Conservation (phyloP, 352 stramenopile species). For the Phytophthora citrophthora region DNA sequence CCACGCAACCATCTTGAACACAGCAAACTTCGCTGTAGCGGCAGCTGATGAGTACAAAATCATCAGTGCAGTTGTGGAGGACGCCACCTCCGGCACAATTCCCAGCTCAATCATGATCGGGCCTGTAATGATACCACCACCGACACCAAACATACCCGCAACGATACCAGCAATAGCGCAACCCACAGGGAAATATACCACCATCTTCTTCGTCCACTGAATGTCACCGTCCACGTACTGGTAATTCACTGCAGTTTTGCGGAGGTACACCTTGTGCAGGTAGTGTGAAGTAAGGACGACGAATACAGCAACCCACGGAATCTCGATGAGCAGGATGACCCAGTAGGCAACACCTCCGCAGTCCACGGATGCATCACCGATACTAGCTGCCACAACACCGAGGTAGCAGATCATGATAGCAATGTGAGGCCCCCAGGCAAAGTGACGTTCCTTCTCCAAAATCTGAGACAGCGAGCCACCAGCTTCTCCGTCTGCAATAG, state of each 20-base stretch:
- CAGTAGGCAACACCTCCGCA: slow-evolving; percentile 55
- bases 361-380: slow-evolving; percentile 32
- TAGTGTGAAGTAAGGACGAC: slow-evolving; percentile 25
- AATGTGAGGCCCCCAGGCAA: slow-evolving; percentile 40
- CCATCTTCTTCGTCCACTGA: slow-evolving; percentile 39
- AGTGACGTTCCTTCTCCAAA: slow-evolving; percentile 34
- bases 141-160: slow-evolving; percentile 56
- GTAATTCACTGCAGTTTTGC: slow-evolving; percentile 44
- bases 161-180: slow-evolving; percentile 49
- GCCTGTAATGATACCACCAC: slow-evolving; percentile 59
- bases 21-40: slow-evolving; percentile 49
- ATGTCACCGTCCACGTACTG: slow-evolving; percentile 45
- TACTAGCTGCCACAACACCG: slow-evolving; percentile 31
- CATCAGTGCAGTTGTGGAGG: slow-evolving; percentile 52
- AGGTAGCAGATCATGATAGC: slow-evolving; percentile 46
- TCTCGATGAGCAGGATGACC: slow-evolving; percentile 48
- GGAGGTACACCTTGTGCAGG: slow-evolving; percentile 40
- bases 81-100: slow-evolving; percentile 57
- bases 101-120: slow-evolving; percentile 68
- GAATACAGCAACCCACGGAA: slow-evolving; percentile 58
- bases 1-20: slow-evolving; percentile 59
- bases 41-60: slow-evolving; percentile 57
- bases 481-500: background rate
- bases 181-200: slow-evolving; percentile 42
- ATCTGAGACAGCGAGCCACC: slow-evolving; percentile 8